These are phyloP conservation scores for Lasiosphaeria ovina DNA, from an alignment of 495 filamentous ascomycete species.

Conservation along the genomic window DNA sequence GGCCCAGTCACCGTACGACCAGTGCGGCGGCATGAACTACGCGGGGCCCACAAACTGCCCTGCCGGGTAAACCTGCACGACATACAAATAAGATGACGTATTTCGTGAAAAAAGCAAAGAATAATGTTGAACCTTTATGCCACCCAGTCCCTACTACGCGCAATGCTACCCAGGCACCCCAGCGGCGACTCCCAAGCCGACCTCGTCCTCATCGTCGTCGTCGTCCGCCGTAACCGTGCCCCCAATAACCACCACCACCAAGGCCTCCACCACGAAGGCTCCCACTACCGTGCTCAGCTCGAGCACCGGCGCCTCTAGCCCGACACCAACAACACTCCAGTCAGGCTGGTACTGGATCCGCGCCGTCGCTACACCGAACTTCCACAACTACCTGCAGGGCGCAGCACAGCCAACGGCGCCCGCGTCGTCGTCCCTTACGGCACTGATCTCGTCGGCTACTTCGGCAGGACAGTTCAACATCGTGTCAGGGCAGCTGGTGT, in stretches of 20 bases:
- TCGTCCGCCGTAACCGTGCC: conserved; percentile 8
- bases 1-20: conserved; percentile 25
- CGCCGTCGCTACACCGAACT: conserved; percentile 50
- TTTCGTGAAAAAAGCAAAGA: background rate
- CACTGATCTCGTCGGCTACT: conserved; percentile 39
- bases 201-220: conserved; percentile 3
- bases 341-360: conserved; percentile 52
- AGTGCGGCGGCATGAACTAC: conserved; percentile 21
- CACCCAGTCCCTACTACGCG: conserved; percentile 19
- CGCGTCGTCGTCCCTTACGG: conserved; percentile 23
- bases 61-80: conserved; percentile 20
- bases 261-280: conserved; percentile 4
- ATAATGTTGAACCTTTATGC: background rate
- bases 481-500: conserved; percentile 45
- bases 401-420: conserved; percentile 21
- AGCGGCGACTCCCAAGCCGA: conserved; percentile 11
- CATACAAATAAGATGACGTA: conserved; percentile 17
- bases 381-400: conserved; percentile 52
- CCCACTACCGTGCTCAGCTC: conserved; percentile 15
- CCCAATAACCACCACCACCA: conserved; percentile 6
- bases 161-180: conserved; percentile 19
- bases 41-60: conserved; percentile 14
- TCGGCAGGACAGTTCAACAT: conserved; percentile 52
- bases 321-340: conserved; percentile 41
- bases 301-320: conserved; percentile 32